Conservation (phyloP, 2,329 filamentous ascomycete genomes). For the Dryadomyces quercus-mongolicae region DNA sequence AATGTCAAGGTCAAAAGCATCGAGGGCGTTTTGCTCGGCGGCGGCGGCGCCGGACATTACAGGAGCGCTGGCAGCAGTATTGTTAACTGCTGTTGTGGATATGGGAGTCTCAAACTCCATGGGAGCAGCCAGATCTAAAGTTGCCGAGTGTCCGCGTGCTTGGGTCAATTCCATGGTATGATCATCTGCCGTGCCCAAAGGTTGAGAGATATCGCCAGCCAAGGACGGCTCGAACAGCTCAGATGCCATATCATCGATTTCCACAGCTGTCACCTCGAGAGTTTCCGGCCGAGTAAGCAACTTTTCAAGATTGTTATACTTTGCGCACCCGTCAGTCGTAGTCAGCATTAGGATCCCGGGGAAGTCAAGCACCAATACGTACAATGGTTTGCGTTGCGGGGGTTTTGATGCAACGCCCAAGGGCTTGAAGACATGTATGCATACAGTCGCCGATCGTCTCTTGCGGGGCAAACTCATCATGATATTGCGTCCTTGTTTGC, state of each 20-base stretch:
- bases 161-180: not conserved
- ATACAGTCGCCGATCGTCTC: conserved; percentile 37
- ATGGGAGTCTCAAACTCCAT: not conserved
- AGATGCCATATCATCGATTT: conserved; percentile 10
- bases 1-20: conserved; percentile 21
- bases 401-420: conserved; percentile 37
- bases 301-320: conserved; percentile 35
- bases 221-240: conserved; percentile 5
- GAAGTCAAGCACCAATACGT: conserved; percentile 12
- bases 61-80: not conserved
- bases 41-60: not conserved
- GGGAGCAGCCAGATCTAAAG: not conserved
- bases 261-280: conserved; percentile 9
- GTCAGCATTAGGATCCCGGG: no score
- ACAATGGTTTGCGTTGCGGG: conserved; percentile 37
- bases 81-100: not conserved
- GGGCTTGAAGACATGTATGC: conserved; percentile 36
- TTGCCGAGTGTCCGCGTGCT: no score
- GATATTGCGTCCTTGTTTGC: not conserved
- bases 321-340: no score
- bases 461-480: conserved; percentile 28
- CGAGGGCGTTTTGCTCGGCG: conserved; percentile 11
- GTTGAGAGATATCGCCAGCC: not conserved
- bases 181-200: not conserved
- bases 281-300: conserved; percentile 26